Evolutionary conservation across 768 basidiomycete genomes (phyloP).

Genomic region (Collybiopsis luxurians): DNA sequence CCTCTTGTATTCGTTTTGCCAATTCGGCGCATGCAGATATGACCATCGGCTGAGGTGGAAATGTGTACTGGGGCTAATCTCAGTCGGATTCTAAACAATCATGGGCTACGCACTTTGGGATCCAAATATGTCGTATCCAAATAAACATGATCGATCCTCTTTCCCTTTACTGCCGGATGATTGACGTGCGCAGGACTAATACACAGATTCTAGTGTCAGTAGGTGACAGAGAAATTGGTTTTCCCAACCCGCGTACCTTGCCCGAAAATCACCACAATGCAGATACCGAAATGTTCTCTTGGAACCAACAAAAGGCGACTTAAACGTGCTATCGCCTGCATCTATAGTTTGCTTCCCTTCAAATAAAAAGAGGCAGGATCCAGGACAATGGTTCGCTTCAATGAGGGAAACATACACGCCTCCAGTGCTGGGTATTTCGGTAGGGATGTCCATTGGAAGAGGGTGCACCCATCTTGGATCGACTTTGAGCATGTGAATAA

Average conservation of each 20-base stretch:
- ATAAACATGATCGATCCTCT: slow-evolving; percentile 83
- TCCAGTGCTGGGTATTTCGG: slow-evolving; percentile 73
- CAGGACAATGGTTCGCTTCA: slow-evolving; percentile 99
- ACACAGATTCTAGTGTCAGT: background rate
- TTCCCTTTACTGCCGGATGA: slow-evolving; percentile 82
- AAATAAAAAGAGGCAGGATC: slow-evolving; percentile 91
- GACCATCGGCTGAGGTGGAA: slow-evolving; percentile 93
- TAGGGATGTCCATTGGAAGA: slow-evolving; percentile 76
- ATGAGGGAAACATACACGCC: slow-evolving; percentile 91
- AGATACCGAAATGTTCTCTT: slow-evolving; percentile 77
- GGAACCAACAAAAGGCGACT: slow-evolving; percentile 69
- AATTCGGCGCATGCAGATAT: slow-evolving; percentile 90
- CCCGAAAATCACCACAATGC: slow-evolving; percentile 94
- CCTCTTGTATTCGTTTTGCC: slow-evolving; percentile 53
- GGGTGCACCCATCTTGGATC: slow-evolving; percentile 87
- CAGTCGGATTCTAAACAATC: background rate
- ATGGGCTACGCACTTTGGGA: slow-evolving; percentile 52
- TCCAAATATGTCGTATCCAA: slow-evolving; percentile 96
- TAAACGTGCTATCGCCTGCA: slow-evolving; percentile 81
- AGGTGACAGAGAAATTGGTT: background rate
- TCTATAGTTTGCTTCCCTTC: slow-evolving; percentile 89
- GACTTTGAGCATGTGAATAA: slow-evolving; percentile 88
- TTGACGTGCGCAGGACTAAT: slow-evolving; percentile 73
- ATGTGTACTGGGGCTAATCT: slow-evolving; percentile 58
- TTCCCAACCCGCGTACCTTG: slow-evolving; percentile 32